These are phyloP conservation scores for Blastomyces gilchristii DNA, from an alignment of 2,329 filamentous ascomycete genomes.

Conservation along the genomic window DNA sequence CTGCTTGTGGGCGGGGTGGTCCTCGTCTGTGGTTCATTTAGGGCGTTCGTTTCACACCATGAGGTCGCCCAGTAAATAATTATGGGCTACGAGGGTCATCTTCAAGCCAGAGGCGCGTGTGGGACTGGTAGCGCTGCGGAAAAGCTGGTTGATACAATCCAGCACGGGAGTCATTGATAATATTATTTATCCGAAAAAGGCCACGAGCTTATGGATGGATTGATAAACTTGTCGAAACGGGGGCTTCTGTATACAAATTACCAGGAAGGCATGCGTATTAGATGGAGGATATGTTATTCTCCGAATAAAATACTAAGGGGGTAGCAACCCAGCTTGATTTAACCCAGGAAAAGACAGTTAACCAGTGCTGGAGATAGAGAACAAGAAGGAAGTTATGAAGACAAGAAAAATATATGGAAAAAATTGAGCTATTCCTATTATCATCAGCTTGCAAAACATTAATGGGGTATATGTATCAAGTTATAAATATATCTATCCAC, in stretches of 20 bases:
- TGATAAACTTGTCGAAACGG: too few species aligned
- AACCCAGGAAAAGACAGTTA: not conserved
- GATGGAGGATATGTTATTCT: too few species aligned
- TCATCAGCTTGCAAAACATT: constrained; percentile 5
- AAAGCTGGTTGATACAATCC: not conserved
- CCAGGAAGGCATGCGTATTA: too few species aligned
- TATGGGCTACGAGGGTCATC: not conserved
- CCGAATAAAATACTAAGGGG: too few species aligned
- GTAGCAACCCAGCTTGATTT: not conserved
- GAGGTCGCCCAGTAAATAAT: not conserved
- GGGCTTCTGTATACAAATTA: too few species aligned
- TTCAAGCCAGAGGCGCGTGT: not conserved
- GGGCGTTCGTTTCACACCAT: not conserved
- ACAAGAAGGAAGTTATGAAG: not conserved
- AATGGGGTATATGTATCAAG: constrained; percentile 1
- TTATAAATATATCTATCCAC: constrained; percentile 14
- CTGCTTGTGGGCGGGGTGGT: not conserved
- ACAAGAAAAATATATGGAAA: not conserved
- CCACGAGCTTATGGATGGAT: too few species aligned
- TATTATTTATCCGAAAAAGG: too few species aligned
- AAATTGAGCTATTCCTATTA: constrained; percentile 1
- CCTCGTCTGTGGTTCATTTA: not conserved
- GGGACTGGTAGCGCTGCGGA: not conserved
- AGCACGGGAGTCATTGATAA: not conserved
- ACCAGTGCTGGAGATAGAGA: not conserved